Conservation (phyloP, 805 yeast genomes). For the Hanseniaspora thailandica region DNA sequence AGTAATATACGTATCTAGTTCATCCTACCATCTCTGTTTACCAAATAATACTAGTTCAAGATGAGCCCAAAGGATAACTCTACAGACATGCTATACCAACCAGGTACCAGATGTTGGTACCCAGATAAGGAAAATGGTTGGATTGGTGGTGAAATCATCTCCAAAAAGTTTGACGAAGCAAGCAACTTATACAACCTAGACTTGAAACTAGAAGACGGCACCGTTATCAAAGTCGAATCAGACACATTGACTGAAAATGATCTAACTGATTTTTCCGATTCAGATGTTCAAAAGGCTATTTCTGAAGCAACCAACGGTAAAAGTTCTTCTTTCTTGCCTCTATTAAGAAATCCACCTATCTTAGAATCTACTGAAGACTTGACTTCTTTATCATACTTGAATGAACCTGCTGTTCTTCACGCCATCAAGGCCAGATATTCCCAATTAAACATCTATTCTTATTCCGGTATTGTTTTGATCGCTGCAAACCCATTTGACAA, state of each 20-base stretch:
- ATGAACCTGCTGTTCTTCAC: slow-evolving; percentile 92
- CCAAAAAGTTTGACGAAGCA: slow-evolving; percentile 31
- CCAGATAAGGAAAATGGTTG: slow-evolving; percentile 61
- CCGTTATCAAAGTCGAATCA: slow-evolving; percentile 39
- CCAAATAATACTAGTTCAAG: no score
- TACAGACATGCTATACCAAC: slow-evolving; percentile 28
- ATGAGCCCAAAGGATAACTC: slow-evolving; percentile 27
- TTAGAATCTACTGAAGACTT: slow-evolving; percentile 90
- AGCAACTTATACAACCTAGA: slow-evolving; percentile 37
- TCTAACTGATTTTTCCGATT: slow-evolving; percentile 11
- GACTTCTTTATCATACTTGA: slow-evolving; percentile 79
- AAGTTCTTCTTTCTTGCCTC: slow-evolving; percentile 45
- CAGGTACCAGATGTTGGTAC: slow-evolving; percentile 65
- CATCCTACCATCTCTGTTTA: no score
- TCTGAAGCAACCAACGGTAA: slow-evolving; percentile 14
- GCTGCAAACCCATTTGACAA: slow-evolving; percentile 94
- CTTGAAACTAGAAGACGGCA: slow-evolving; percentile 42
- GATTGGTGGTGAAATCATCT: slow-evolving; percentile 55
- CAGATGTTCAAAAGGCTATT: slow-evolving; percentile 13
- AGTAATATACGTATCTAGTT: no score
- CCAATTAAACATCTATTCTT: slow-evolving; percentile 84
- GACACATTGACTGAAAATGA: slow-evolving; percentile 23
- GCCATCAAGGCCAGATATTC: slow-evolving; percentile 84
- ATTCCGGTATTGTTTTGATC: slow-evolving; percentile 90
- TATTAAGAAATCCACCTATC: slow-evolving; percentile 81